Base-by-base conservation (phyloP, 2,329 filamentous ascomycete genomes). In the Penicillium paneum region DNA sequence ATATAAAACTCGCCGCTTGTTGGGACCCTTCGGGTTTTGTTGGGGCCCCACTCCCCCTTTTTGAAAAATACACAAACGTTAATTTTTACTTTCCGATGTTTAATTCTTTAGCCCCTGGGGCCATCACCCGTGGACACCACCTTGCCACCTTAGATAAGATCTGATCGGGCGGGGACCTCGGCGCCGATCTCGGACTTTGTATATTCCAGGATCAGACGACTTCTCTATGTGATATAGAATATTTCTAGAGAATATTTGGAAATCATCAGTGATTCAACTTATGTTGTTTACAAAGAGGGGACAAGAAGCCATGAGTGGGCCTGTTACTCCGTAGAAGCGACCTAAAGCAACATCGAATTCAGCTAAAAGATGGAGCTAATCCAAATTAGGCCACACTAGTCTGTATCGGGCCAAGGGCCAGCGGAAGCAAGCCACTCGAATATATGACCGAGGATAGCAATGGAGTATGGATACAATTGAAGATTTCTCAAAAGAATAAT, bases 21-120 rank as follows among this genome's bases (percentile, higher is more conserved):
- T 64, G 62, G 62, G 62, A 59, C 42, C 39, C 50, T 51, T 57
- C 26, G 40, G 58, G 50, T 60, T 62, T 64, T 64, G 62, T 64
- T 64, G 62, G 58, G 62, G 49, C 52, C 56, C 53, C 46, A 36
- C 46, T 57, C 49, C 45, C 53, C 50, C 58, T 51, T 41, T 52
- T 48, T 49, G 47, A 50, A 49, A 54, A 48, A 36, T 21, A 50
- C 44, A 48, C 45, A 49, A 43, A 54, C 28, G 40, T 41, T 53
- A 53, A 53, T 40, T 52, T 52, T 31, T 34, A 41, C 29, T 29
- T 29, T 29, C 28, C 24, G 3, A 44, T 38, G 26, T 21, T 35
- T 36, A 51, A 35, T 42, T 47, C 26, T 47, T 52, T 52, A 52
- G 15, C 36, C 26, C 29, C n/a, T 28, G 35, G 32, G 34, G 21